phyloP scores from a whole-genome alignment of 805 yeast species.

The Kodamaea jinghongensis region DNA sequence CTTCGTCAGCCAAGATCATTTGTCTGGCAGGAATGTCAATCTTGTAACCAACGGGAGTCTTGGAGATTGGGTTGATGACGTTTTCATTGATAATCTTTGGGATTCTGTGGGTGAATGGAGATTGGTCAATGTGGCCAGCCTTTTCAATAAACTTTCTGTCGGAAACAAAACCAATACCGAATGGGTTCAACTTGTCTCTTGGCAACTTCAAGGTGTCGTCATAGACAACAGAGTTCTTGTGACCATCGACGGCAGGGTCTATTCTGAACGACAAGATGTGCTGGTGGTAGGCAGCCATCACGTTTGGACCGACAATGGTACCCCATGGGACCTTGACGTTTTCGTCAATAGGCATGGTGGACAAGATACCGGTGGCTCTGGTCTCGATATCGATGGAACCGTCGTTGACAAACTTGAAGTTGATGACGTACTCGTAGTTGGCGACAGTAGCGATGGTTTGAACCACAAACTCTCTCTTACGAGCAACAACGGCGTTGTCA shows the following conservation, averaged over 20 bases:
- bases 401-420: constrained; percentile 70
- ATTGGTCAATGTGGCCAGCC: constrained; percentile 69
- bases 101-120: constrained; percentile 72
- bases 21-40: constrained; percentile 71
- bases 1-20: constrained; percentile 64
- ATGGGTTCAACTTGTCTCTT: constrained; percentile 54
- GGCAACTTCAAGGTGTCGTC: constrained; percentile 69
- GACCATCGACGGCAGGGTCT: constrained; percentile 82
- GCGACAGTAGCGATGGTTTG: constrained; percentile 85
- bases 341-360: constrained; percentile 79
- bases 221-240: constrained; percentile 67
- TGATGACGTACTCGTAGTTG: constrained; percentile 76
- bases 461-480: constrained; percentile 75
- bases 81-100: constrained; percentile 74
- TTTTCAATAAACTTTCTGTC: constrained; percentile 65
- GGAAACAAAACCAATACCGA: constrained; percentile 66
- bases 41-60: constrained; percentile 75
- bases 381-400: constrained; percentile 77
- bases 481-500: constrained; percentile 62
- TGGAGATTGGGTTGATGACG: constrained; percentile 64
- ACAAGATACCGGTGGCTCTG: constrained; percentile 83
- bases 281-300: constrained; percentile 82
- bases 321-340: constrained; percentile 68
- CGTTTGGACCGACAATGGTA: constrained; percentile 75
- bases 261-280: constrained; percentile 76